Evolutionary conservation across 2,329 filamentous ascomycete genomes (phyloP).

Genomic region (Teratosphaeria zuluensis): DNA sequence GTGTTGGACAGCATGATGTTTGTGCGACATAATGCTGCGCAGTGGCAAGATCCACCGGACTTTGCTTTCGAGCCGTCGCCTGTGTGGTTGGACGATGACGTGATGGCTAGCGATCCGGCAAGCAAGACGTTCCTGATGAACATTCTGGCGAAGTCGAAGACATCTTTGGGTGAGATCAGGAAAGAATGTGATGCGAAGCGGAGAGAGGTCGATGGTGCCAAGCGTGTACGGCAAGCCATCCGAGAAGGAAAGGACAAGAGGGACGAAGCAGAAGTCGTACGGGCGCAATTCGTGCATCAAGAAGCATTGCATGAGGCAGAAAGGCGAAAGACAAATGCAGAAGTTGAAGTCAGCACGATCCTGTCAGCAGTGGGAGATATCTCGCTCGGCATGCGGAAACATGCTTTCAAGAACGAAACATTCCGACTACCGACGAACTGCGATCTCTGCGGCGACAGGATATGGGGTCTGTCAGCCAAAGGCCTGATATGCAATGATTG

Average conservation of each 20-base stretch:
- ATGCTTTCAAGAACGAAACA: constrained; percentile 97
- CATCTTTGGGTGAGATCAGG: constrained; percentile 67
- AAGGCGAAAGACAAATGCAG: constrained; percentile 72
- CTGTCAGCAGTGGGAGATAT: constrained; percentile 86
- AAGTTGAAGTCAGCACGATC: constrained; percentile 89
- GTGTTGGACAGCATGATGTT: constrained; percentile 97
- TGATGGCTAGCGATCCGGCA: constrained; percentile 74
- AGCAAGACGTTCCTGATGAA: constrained; percentile 90
- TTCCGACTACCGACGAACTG: constrained; percentile 99
- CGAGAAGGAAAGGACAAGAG: constrained; percentile 77
- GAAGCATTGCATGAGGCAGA: constrained; percentile 79
- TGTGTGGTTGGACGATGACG: constrained; percentile 89
- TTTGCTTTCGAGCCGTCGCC: constrained; percentile 88
- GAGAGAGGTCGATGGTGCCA: constrained; percentile 71
- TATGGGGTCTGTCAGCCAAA: constrained; percentile 95
- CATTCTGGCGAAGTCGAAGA: constrained; percentile 81
- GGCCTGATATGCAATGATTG: constrained; percentile 94
- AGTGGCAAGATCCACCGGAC: constrained; percentile 75
- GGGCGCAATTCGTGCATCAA: constrained; percentile 72
- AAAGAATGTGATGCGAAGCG: constrained; percentile 78
- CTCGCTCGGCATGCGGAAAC: constrained; percentile 82
- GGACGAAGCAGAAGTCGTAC: constrained; percentile 78
- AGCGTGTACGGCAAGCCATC: constrained; percentile 63
- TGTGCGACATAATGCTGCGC: constrained; percentile 73
- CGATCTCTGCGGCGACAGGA: constrained; percentile 89